Percentiles rank a stretch among this genome's conserved stretches.
Conservation (phyloP, 208 protist species). For the Trichomonas vaginalis region DNA sequence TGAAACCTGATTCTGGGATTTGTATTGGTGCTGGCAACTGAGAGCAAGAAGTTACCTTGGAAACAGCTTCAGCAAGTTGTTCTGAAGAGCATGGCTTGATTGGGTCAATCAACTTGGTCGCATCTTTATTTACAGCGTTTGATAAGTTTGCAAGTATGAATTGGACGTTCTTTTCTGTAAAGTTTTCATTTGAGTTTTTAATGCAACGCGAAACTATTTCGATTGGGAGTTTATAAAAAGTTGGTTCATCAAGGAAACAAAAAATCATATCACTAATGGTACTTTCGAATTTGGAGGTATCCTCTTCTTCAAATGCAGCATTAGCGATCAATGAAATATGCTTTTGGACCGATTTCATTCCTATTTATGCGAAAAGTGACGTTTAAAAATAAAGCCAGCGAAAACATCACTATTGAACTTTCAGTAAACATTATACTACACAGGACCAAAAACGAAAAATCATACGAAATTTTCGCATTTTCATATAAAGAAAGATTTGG, state of each 20-base stretch:
- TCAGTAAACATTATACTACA: too few relatives aligned
- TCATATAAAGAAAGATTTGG: too few relatives aligned
- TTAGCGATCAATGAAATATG: too few relatives aligned
- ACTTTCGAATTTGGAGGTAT: background rate
- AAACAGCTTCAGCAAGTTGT: background rate
- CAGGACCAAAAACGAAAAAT: too few relatives aligned
- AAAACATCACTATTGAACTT: too few relatives aligned
- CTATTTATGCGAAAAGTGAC: too few relatives aligned
- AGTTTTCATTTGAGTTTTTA: background rate
- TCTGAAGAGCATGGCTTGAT: background rate
- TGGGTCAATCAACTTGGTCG: background rate
- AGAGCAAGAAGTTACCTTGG: background rate
- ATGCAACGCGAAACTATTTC: background rate
- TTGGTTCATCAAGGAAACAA: background rate
- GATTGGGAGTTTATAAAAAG: background rate
- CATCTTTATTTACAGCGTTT: background rate
- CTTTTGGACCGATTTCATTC: too few relatives aligned
- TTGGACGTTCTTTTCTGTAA: background rate
- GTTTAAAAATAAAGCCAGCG: too few relatives aligned
- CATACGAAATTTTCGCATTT: too few relatives aligned
- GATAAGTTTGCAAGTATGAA: background rate
- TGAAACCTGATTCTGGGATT: background rate
- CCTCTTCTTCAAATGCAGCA: too few relatives aligned
- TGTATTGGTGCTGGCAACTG: background rate
- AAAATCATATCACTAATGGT: background rate